Base-by-base conservation (phyloP, 78 protist genomes). In the Protostelium mycophagum region DNA sequence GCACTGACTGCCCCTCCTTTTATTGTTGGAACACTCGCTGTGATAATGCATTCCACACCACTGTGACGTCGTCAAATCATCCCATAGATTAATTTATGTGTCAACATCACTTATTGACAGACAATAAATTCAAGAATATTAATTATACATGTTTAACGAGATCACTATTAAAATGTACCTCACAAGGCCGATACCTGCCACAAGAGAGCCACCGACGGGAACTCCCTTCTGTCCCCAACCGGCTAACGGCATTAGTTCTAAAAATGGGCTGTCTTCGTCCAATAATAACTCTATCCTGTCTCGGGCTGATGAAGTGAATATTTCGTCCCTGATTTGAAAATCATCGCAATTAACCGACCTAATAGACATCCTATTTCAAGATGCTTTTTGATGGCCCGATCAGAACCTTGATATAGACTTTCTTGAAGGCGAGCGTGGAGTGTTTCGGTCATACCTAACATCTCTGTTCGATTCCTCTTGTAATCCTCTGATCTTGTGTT, bases 21-120 rank as follows among this genome's bases (percentile, higher is more conserved):
- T 36, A 98, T 99, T n/a, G 99, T 98, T n/a, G 99, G 96, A 89
- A 97, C 99, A 89, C 97, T 98, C 1, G 99, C 99, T 29, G 97
- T 98, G 31, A 98, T 95, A 39, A 98, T 83, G 91, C 97, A 94
- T 84, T 95, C 96, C 5, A 51, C 73, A 51, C 73, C 73, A 51
- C 73, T 51, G 73, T 5, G 16, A n/a, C n/a, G n/a, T n/a, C n/a
- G n/a, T n/a, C n/a, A n/a, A n/a, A n/a, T n/a, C n/a, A n/a, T n/a
- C n/a, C n/a, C n/a, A n/a, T n/a, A n/a, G n/a, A n/a, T n/a, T n/a
- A n/a, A n/a, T n/a, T n/a, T n/a, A n/a, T n/a, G n/a, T n/a, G n/a
- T n/a, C n/a, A n/a, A n/a, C n/a, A n/a, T n/a, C n/a, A n/a, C n/a
- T n/a, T n/a, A n/a, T n/a, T n/a, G n/a, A n/a, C n/a, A n/a, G n/a